A percentile compares a stretch with the other conserved stretches of the same genome.
Conservation (phyloP, 2,329 filamentous ascomycete species). For the Aspergillus spinulosporus region DNA sequence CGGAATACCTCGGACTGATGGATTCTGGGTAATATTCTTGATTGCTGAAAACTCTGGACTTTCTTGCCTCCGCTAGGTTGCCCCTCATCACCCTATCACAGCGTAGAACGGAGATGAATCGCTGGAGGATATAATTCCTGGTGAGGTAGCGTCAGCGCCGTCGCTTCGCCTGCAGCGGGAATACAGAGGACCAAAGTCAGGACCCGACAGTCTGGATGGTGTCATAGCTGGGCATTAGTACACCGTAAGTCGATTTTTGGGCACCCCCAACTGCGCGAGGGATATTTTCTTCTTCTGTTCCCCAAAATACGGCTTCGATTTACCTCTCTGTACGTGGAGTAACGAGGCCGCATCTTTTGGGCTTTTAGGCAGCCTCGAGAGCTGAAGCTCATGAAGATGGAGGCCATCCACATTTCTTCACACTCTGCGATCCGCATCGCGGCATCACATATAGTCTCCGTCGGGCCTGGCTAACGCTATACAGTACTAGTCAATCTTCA, state of each 20-base stretch:
- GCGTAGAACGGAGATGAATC: constrained; percentile 1
- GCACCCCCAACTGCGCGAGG: constrained; percentile 18
- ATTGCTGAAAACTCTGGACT: not conserved
- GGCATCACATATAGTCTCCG: not conserved
- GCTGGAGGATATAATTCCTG: constrained; percentile 15
- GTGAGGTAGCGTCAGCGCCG: constrained; percentile 13
- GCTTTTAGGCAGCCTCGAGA: not conserved
- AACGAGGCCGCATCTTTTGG: not conserved
- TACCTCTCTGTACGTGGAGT: not conserved
- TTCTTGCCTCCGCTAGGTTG: not conserved
- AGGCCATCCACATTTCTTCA: constrained; percentile 3
- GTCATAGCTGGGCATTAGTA: constrained; percentile 30
- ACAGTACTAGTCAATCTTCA: not conserved
- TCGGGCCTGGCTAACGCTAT: not conserved
- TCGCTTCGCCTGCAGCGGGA: constrained; percentile 20
- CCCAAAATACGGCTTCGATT: not conserved
- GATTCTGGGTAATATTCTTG: not conserved
- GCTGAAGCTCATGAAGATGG: constrained; percentile 1
- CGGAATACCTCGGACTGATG: constrained; percentile 2
- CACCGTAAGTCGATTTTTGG: constrained; percentile 16
- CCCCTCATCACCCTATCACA: constrained; percentile 5
- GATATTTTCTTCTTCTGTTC: constrained; percentile 6
- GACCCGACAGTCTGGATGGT: constrained; percentile 30
- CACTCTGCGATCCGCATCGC: not conserved
- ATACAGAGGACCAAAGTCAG: constrained; percentile 23